A percentile compares a stretch with the other conserved stretches of the same genome.
These are phyloP conservation scores for Sclerotinia glacialis DNA, from an alignment of 2,329 filamentous ascomycete genomes.

Conservation along the genomic window DNA sequence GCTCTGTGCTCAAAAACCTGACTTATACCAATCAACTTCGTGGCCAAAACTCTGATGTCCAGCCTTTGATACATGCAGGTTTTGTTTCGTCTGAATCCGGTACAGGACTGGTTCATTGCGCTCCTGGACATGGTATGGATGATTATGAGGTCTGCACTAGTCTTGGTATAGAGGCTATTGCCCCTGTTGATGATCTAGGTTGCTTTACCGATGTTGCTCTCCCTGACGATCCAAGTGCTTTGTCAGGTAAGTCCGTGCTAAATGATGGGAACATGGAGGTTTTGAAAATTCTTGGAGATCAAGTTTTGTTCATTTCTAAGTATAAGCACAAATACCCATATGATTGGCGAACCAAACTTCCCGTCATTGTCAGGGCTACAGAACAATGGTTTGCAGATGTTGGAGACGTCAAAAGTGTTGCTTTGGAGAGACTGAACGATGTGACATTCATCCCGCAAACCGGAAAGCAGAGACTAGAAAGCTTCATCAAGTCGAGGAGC, in stretches of 20 bases:
- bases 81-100: conserved; percentile 92
- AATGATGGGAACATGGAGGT: conserved; percentile 67
- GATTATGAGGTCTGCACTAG: conserved; percentile 81
- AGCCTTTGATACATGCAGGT: conserved; percentile 75
- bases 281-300: conserved; percentile 62
- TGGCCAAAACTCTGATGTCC: conserved; percentile 52
- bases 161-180: conserved; percentile 69
- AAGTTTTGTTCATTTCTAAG: conserved; percentile 66
- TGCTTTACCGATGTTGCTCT: conserved; percentile 77
- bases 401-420: conserved; percentile 71
- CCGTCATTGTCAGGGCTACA: conserved; percentile 86
- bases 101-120: conserved; percentile 90
- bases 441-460: conserved; percentile 77
- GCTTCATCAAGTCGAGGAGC: conserved; percentile 81
- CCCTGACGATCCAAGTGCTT: conserved; percentile 61
- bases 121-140: conserved; percentile 93
- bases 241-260: conserved; percentile 72
- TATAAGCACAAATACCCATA: conserved; percentile 94
- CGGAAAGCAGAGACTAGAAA: conserved; percentile 72
- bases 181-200: conserved; percentile 80
- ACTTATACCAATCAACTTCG: conserved; percentile 71
- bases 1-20: conserved; percentile 62
- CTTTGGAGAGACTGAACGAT: conserved; percentile 64
- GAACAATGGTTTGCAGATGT: conserved; percentile 98
- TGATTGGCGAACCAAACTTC: conserved; percentile 93